Conservation (phyloP, 73 alveolate species). For the Tetrahymena elliotti region DNA sequence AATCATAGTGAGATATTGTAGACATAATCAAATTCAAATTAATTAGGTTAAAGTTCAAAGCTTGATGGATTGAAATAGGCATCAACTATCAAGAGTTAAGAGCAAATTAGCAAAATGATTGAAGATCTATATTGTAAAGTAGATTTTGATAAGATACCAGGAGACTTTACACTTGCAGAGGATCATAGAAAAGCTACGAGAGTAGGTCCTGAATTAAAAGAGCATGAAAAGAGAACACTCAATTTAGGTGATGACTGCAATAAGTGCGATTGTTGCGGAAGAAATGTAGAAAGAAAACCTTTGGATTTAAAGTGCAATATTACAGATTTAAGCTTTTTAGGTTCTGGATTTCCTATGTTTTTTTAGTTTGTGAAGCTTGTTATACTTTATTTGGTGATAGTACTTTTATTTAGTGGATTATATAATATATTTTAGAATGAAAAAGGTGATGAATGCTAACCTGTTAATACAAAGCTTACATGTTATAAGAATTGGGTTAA, state of each 20-base stretch:
- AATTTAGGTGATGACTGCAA: not conserved
- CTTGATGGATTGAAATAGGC: not conserved
- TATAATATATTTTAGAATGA: not conserved
- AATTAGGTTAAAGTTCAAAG: not conserved
- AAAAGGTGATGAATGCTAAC: not conserved
- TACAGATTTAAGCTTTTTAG: not conserved
- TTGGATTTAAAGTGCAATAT: not conserved
- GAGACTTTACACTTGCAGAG: not conserved
- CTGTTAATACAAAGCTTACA: not conserved
- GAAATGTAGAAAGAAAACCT: not conserved
- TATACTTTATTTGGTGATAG: not conserved
- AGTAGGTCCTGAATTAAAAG: not conserved
- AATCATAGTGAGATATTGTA: not conserved
- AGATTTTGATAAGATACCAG: not conserved
- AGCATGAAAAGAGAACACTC: not conserved
- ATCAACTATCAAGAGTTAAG: not conserved
- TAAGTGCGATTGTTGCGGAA: not conserved
- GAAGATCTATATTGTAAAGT: not conserved
- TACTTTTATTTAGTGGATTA: not conserved
- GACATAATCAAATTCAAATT: not conserved
- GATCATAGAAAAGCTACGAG: not conserved
- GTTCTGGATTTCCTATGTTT: not conserved
- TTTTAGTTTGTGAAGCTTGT: not conserved
- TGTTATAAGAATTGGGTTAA: not conserved
- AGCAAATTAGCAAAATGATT: not conserved